Base-by-base conservation (phyloP, 257 asterid genomes). In the Avicennia marina region DNA sequence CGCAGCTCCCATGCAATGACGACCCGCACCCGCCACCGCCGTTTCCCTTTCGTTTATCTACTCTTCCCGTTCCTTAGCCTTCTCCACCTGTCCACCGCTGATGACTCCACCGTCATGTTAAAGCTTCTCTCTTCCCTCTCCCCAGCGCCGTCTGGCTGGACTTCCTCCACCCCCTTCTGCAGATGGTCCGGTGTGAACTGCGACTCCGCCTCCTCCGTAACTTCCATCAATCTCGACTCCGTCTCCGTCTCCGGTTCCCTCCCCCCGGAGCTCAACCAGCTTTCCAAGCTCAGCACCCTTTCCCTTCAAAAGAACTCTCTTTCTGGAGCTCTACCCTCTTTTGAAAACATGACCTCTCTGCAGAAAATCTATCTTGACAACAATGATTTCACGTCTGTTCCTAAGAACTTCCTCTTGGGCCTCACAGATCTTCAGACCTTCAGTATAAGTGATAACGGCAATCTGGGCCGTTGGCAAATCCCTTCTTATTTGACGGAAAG, bases 61-160 rank as follows among this genome's bases (percentile, higher is more conserved):
- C n/a, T n/a, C n/a, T n/a, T n/a, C n/a, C n/a, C n/a, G n/a, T n/a
- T n/a, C n/a, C n/a, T n/a, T n/a, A n/a, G n/a, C n/a, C n/a, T n/a
- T n/a, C n/a, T n/a, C n/a, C n/a, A n/a, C n/a, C n/a, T n/a, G n/a
- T n/a, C n/a, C n/a, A n/a, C n/a, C n/a, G n/a, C n/a, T n/a, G n/a
- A n/a, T n/a, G n/a, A n/a, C n/a, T n/a, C n/a, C n/a, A n/a, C n/a
- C n/a, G n/a, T n/a, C n/a, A 90, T 90, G 96, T 56, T 69, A 2
- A 58, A 26, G n/a, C 78, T 90, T 36, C 77, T 81, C 53, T 10
- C 83, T 38, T 56, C 91, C 22, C 70, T 90, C 54, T 68, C 96
- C 15, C 64, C 83, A 2, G 5, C 81, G 6, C 96, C 98, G 20
- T 6, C 76, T 7, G 91, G 94, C 55, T 90, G 96, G 96, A 62